Conservation (phyloP, 2,329 filamentous ascomycete species). For the Fusarium nodosum region DNA sequence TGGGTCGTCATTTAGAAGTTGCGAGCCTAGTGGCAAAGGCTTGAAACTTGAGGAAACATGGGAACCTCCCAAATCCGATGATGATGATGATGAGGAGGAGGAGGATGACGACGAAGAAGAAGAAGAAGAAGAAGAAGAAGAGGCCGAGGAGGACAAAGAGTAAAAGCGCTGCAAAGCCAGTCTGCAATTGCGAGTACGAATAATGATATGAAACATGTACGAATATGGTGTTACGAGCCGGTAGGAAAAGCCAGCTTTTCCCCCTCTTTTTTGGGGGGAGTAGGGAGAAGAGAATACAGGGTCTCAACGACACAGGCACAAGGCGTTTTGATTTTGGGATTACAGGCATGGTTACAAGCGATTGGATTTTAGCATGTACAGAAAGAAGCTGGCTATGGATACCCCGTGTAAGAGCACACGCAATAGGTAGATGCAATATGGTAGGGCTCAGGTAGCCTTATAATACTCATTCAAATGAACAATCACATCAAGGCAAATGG, state of each 20-base stretch:
- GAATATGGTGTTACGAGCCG: constrained; percentile 25
- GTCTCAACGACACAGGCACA: constrained; percentile 22
- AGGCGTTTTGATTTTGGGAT: constrained; percentile 31
- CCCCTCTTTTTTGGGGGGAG: background rate
- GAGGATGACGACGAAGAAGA: constrained; percentile 62
- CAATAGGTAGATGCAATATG: constrained; percentile 19
- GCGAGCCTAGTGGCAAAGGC: constrained; percentile 74
- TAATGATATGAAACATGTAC: constrained; percentile 43
- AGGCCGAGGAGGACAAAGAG: constrained; percentile 29
- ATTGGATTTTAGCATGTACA: constrained; percentile 33
- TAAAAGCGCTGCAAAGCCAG: constrained; percentile 48
- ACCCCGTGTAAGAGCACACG: constrained; percentile 42
- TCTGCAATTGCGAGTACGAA: constrained; percentile 29
- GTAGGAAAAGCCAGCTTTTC: constrained; percentile 17
- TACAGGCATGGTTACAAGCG: constrained; percentile 23
- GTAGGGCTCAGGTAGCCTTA: constrained; percentile 26
- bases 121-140: constrained; percentile 59
- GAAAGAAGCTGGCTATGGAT: constrained; percentile 41
- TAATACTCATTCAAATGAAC: constrained; percentile 7
- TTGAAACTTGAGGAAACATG: constrained; percentile 86
- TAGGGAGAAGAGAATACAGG: constrained; percentile 13
- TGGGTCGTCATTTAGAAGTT: constrained; percentile 61
- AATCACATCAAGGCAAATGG: constrained; percentile 4
- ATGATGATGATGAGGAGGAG: constrained; percentile 66
- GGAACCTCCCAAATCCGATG: constrained; percentile 76